Evolutionary conservation across 257 asterid species (phyloP).

Genomic region (Solanum raphanifolium): DNA sequence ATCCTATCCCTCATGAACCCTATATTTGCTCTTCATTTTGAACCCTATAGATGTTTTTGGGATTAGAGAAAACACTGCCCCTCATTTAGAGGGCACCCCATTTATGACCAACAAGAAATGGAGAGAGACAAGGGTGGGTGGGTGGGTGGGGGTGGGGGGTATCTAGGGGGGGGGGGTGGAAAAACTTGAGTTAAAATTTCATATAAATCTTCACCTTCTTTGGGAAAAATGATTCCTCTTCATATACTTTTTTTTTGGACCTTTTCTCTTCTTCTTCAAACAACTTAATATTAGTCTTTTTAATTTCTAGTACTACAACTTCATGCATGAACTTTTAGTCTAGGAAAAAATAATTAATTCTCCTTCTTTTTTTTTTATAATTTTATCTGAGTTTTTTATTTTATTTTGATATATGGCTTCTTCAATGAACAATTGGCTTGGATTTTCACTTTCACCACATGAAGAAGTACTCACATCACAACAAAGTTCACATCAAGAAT

Average conservation of each 20-base stretch:
- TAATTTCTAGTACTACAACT: background rate
- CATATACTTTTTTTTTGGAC: slow-evolving; percentile 4
- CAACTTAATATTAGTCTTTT: background rate
- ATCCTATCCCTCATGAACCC: slow-evolving; percentile 19
- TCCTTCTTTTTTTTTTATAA: background rate
- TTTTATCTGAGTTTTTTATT: too few species aligned
- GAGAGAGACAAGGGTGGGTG: slow-evolving; percentile 10
- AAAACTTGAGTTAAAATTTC: background rate
- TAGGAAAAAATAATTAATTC: background rate
- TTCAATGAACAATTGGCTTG: slow-evolving; percentile 66
- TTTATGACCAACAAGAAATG: slow-evolving; percentile 33
- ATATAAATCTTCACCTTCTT: slow-evolving; percentile 30
- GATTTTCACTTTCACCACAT: slow-evolving; percentile 58
- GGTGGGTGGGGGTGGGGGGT: background rate
- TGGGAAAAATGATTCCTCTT: slow-evolving; percentile 11
- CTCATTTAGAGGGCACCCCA: slow-evolving; percentile 40
- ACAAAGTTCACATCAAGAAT: slow-evolving; percentile 27
- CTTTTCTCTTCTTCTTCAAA: slow-evolving; percentile 21
- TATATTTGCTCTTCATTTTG: slow-evolving; percentile 12
- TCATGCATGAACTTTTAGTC: slow-evolving; percentile 37
- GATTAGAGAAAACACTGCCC: slow-evolving; percentile 49
- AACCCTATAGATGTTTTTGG: slow-evolving; percentile 32
- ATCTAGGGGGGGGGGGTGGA: background rate
- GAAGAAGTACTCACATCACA: slow-evolving; percentile 25
- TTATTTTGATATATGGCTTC: slow-evolving; percentile 14